A percentile compares a stretch with the other conserved stretches of the same genome.
Conservation (phyloP, 441 rosid species). For the Melastoma candidum region DNA sequence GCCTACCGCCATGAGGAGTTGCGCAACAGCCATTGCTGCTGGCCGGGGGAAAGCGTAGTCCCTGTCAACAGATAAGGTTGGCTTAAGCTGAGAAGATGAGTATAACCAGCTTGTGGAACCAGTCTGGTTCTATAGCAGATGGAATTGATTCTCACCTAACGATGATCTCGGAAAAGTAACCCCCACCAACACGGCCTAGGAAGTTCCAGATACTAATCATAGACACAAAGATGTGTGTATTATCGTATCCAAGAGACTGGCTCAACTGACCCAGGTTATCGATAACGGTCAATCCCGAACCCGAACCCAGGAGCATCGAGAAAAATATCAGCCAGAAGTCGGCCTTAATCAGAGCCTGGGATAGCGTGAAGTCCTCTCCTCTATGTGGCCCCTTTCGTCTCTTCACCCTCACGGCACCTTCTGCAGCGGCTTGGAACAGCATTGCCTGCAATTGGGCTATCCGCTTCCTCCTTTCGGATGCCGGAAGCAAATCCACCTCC, state of each 20-base stretch:
- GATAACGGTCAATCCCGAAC: slow-evolving; percentile 91
- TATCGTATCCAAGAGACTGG: slow-evolving; percentile 79
- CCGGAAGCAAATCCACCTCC: slow-evolving; percentile 81
- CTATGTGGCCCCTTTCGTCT: slow-evolving; percentile 61
- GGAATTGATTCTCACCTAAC: slow-evolving; percentile 41
- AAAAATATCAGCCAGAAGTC: slow-evolving; percentile 90
- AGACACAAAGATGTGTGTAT: slow-evolving; percentile 59
- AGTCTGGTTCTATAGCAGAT: slow-evolving; percentile 2
- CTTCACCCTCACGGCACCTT: slow-evolving; percentile 80
- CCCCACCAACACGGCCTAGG: slow-evolving; percentile 92
- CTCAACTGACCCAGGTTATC: slow-evolving; percentile 99
- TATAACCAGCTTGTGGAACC: not conserved
- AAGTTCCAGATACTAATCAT: slow-evolving; percentile 99
- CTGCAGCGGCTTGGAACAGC: slow-evolving; percentile 31
- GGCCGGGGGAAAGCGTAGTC: slow-evolving; percentile 88
- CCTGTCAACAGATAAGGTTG: slow-evolving; percentile 25
- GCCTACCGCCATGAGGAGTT: slow-evolving; percentile 53
- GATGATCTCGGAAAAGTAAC: slow-evolving; percentile 86
- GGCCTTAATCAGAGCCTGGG: slow-evolving; percentile 83
- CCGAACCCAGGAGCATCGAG: slow-evolving; percentile 81
- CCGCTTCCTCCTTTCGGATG: slow-evolving; percentile 64
- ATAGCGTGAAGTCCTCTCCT: slow-evolving; percentile 92
- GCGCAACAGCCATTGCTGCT: slow-evolving; percentile 66
- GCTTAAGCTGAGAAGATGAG: slow-evolving; percentile 4
- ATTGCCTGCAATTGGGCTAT: slow-evolving; percentile 76